These are phyloP conservation scores for Mangifera indica DNA, from an alignment of 345 rosid species.

Conservation along the genomic window DNA sequence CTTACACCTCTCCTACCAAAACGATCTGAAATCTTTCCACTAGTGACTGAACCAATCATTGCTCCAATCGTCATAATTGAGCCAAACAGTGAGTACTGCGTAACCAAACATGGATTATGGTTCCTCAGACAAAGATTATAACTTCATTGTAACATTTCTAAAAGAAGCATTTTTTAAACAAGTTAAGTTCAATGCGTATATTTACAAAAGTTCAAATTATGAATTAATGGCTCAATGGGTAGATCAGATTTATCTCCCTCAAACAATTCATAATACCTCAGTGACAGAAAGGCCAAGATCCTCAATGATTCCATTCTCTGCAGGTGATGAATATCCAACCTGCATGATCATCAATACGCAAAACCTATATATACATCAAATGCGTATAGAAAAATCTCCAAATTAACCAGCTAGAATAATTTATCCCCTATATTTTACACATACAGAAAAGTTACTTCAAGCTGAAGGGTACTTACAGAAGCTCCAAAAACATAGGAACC, in stretches of 20 bases:
- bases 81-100: background rate
- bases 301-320: background rate
- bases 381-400: too few relatives aligned
- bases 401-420: too few relatives aligned
- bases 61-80: background rate
- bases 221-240: background rate
- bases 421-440: too few relatives aligned
- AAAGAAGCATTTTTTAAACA: too few relatives aligned
- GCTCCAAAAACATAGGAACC: background rate
- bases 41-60: background rate
- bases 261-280: background rate
- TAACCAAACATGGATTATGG: background rate
- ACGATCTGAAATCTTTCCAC: background rate
- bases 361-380: too few relatives aligned
- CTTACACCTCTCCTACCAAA: background rate
- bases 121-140: background rate
- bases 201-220: background rate
- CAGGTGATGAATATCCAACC: background rate
- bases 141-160: background rate
- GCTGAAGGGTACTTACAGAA: background rate
- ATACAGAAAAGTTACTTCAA: too few relatives aligned
- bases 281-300: background rate
- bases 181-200: background rate
- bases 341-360: background rate
- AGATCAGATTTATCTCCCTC: background rate